These are phyloP conservation scores for Cryptococcus maquisensis DNA, from an alignment of 1,284 basidiomycete species.

Conservation along the genomic window DNA sequence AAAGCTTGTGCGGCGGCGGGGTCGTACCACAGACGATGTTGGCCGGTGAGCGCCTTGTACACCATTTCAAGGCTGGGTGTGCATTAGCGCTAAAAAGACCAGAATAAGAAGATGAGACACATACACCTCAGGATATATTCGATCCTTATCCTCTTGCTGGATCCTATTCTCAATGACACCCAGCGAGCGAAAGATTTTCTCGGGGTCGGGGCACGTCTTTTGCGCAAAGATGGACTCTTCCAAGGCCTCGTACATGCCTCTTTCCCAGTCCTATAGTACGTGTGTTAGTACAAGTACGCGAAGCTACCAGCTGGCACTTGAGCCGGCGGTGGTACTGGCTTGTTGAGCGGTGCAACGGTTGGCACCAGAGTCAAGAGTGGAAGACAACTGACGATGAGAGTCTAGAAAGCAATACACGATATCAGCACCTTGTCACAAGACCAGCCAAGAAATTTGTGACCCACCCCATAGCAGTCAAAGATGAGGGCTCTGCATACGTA, in stretches of 20 bases:
- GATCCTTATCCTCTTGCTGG: constrained; percentile 26
- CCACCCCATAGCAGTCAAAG: constrained; percentile 17
- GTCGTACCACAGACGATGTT: constrained; percentile 9
- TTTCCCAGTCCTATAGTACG: constrained; percentile 26
- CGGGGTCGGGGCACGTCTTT: constrained; percentile 15
- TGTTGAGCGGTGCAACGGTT: too few relatives aligned
- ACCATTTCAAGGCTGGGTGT: constrained; percentile 5
- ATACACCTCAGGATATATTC: constrained; percentile 32
- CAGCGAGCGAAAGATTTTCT: constrained; percentile 19
- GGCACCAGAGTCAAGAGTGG: background rate
- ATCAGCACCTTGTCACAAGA: background rate
- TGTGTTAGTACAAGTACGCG: too few relatives aligned
- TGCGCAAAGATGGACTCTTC: constrained; percentile 17
- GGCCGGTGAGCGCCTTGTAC: constrained; percentile 4
- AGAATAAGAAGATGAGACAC: background rate
- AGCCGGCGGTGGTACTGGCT: too few relatives aligned
- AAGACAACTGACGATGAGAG: constrained; percentile 1
- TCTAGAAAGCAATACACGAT: background rate
- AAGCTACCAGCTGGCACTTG: too few relatives aligned
- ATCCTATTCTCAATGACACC: constrained; percentile 21
- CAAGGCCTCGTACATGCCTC: constrained; percentile 24
- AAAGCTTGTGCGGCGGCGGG: constrained; percentile 23
- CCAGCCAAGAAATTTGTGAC: background rate
- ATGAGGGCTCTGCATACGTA: constrained; percentile 8
- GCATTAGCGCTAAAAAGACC: too few relatives aligned